Evolutionary conservation across 1,284 basidiomycete species (phyloP).

Genomic region (Malassezia obtusa): DNA sequence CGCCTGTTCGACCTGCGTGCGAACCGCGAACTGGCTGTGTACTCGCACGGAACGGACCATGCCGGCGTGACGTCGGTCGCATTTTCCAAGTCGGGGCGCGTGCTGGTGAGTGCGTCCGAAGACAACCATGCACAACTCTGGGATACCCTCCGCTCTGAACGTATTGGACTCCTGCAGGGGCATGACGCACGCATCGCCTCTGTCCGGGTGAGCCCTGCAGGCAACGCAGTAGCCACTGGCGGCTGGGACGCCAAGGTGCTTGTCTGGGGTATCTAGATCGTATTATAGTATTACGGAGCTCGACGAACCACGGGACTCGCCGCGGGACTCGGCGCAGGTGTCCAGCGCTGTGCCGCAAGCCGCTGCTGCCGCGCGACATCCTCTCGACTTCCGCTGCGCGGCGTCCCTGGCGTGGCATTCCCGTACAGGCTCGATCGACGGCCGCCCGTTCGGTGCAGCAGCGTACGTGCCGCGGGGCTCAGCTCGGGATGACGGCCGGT

Average conservation of each 20-base stretch:
- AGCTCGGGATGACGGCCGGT: constrained; percentile 1
- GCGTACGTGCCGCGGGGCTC: constrained; percentile 12
- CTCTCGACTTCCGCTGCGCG: not conserved
- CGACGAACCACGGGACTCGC: constrained; percentile 8
- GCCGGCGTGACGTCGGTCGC: constrained; percentile 97
- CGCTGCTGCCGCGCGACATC: not conserved
- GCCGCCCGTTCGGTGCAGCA: constrained; percentile 12
- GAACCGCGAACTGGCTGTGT: constrained; percentile 88
- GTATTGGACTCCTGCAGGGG: constrained; percentile 87
- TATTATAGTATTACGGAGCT: not conserved
- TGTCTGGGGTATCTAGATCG: constrained; percentile 25
- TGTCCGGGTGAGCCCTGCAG: constrained; percentile 86
- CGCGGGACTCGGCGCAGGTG: constrained; percentile 13
- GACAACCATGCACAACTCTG: constrained; percentile 99
- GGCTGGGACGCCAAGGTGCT: constrained; percentile 92
- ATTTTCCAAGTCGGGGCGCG: constrained; percentile 90
- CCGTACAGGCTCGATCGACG: constrained; percentile 2
- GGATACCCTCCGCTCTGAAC: constrained; percentile 96
- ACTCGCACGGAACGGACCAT: constrained; percentile 94
- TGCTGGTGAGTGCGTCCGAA: constrained; percentile 96
- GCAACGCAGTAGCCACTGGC: constrained; percentile 95
- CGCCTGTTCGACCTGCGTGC: constrained; percentile 94
- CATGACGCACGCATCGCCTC: constrained; percentile 97
- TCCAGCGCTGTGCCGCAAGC: constrained; percentile 4
- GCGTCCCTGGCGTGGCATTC: constrained; percentile 2